Conservation (phyloP, 108 stramenopile species). For the Cyclotella kingstonii region DNA sequence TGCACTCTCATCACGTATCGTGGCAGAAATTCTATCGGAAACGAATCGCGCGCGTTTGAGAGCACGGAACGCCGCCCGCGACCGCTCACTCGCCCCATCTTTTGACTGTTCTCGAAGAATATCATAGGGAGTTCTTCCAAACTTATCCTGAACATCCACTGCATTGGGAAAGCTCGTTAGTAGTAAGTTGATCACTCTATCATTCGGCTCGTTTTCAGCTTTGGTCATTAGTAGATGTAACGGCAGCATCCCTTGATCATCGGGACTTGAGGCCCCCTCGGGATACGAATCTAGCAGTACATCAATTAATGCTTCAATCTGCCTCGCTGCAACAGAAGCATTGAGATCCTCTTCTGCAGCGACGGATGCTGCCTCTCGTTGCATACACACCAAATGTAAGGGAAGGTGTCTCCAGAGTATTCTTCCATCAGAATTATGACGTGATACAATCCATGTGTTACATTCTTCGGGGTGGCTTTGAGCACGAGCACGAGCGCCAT, state of each 20-base stretch:
- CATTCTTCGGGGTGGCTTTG: constrained; percentile 46
- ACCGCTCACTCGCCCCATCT: constrained; percentile 34
- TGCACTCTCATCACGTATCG: constrained; percentile 47
- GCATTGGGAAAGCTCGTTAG: constrained; percentile 42
- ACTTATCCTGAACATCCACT: constrained; percentile 45
- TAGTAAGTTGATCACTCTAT: constrained; percentile 42
- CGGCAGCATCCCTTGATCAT: constrained; percentile 52
- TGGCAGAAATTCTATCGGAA: constrained; percentile 38
- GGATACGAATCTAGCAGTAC: constrained; percentile 44
- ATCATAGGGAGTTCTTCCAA: constrained; percentile 46
- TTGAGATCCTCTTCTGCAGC: constrained; percentile 31
- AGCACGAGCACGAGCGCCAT: constrained; percentile 50
- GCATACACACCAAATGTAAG: constrained; percentile 50
- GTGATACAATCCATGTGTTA: constrained; percentile 45
- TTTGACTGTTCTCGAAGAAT: constrained; percentile 45
- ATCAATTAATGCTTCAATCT: constrained; percentile 46
- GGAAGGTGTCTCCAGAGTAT: constrained; percentile 48
- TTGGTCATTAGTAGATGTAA: constrained; percentile 40
- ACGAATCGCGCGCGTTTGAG: constrained; percentile 43
- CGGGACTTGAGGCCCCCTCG: constrained; percentile 46
- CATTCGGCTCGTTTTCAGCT: constrained; percentile 45
- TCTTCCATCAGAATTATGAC: constrained; percentile 35
- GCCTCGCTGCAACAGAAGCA: constrained; percentile 27
- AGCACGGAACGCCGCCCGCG: constrained; percentile 47
- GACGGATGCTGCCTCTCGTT: constrained; percentile 34